Base-by-base conservation (phyloP, 768 basidiomycete genomes). In the Boletus subcaerulescens region DNA sequence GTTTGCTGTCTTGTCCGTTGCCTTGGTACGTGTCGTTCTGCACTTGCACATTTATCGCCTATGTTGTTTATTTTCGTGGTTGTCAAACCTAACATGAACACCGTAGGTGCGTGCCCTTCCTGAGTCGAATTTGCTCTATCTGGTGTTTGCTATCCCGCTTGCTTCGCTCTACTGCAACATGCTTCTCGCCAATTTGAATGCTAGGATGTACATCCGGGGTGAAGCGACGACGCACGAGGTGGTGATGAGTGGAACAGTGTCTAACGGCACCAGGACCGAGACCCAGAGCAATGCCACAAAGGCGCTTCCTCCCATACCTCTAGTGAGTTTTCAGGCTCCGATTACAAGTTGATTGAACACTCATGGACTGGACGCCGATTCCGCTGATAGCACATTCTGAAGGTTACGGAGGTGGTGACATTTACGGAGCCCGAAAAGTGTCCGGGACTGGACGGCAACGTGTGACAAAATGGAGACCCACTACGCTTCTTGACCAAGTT, bases 1-100 rank as follows among this genome's bases (percentile, higher is more conserved):
- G 0, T 68, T 63, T 6, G 70, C 76, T 10, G 20, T 46, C n/a
- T 13, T 58, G 17, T 5, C 39, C 1, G 5, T 36, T 5, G 47
- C 52, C 29, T 22, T 61, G 22, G 61, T 62, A n/a, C 13, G 61
- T 59, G 4, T 13, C 13, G 7, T 33, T 33, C 33, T 33, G 11
- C 33, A 33, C 13, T 33, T 12, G 13, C 33, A 13, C 13, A 13
- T 11, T 33, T 33, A 13, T 33, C 2, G 33, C 31, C n/a, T n/a
- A n/a, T n/a, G n/a, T n/a, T n/a, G n/a, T n/a, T n/a, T n/a, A 12
- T 32, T 33, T n/a, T n/a, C n/a, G n/a, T n/a, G 5, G 1, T 14
- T 26, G 26, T 12, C 33, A 33, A 13, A 33, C 33, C 33, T 40
- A 2, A 39, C 22, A 20, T 12, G 38, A 26, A 39, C 6, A 4